phyloP scores from a whole-genome alignment of 2,329 filamentous ascomycete species.

The Byssoonygena ceratinophila region DNA sequence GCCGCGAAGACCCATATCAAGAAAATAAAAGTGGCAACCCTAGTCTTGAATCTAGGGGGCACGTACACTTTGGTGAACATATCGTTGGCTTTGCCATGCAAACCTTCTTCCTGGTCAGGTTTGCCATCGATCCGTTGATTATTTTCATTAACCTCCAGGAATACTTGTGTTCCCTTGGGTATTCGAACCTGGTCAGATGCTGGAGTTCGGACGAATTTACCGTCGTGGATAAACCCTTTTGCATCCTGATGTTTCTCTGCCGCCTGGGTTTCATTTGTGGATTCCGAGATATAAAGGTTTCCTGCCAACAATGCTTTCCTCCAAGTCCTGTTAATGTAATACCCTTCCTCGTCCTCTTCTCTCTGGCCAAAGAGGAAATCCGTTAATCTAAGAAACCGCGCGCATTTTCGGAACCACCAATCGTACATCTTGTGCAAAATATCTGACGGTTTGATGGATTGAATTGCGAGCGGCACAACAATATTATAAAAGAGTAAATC shows the following conservation, averaged over 20 bases:
- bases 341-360: constrained; percentile 69
- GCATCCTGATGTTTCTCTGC: constrained; percentile 31
- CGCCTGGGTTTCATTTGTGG: constrained; percentile 23
- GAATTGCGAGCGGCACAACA: constrained; percentile 76
- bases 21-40: constrained; percentile 76
- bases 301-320: constrained; percentile 26
- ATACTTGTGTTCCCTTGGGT: constrained; percentile 70
- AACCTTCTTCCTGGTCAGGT: constrained; percentile 43
- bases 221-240: constrained; percentile 51
- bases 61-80: constrained; percentile 66
- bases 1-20: constrained; percentile 92
- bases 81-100: constrained; percentile 50
- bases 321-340: constrained; percentile 53
- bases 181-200: constrained; percentile 93
- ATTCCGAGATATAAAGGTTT: background rate
- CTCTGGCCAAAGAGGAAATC: constrained; percentile 89
- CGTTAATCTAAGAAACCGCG: constrained; percentile 65
- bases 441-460: constrained; percentile 74
- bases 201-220: constrained; percentile 80
- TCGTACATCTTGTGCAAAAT: constrained; percentile 74
- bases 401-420: constrained; percentile 93
- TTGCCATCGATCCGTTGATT: constrained; percentile 55
- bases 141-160: constrained; percentile 61
- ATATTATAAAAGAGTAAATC: constrained; percentile 97
- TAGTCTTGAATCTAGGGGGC: constrained; percentile 69